Evolutionary conservation across 2,329 filamentous ascomycete species (phyloP).

Genomic region (Aspergillus neotritici): DNA sequence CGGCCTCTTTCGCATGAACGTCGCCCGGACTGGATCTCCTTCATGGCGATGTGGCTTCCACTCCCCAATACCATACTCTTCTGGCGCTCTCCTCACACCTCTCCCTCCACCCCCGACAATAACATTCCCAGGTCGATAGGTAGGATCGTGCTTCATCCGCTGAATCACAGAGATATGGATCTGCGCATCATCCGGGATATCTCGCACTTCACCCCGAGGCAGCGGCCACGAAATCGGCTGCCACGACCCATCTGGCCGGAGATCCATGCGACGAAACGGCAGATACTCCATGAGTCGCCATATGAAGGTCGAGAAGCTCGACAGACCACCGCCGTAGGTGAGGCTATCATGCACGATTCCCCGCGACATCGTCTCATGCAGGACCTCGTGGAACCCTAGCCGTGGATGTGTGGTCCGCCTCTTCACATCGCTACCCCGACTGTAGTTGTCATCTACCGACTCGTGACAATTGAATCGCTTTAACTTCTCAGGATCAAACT

Average conservation of each 20-base stretch:
- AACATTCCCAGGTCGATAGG: constrained; percentile 65
- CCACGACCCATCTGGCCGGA: constrained; percentile 52
- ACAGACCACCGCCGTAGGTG: constrained; percentile 53
- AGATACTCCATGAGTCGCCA: constrained; percentile 75
- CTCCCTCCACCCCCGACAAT: constrained; percentile 43
- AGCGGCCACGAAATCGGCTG: constrained; percentile 68
- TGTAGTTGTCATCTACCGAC: too few relatives aligned
- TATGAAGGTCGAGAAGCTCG: constrained; percentile 47
- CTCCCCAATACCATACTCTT: constrained; percentile 10
- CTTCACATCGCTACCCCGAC: too few relatives aligned
- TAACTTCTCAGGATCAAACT: constrained; percentile 48
- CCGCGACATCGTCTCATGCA: constrained; percentile 15
- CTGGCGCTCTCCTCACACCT: not conserved
- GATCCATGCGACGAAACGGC: constrained; percentile 68
- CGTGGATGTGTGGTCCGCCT: too few relatives aligned
- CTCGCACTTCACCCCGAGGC: constrained; percentile 65
- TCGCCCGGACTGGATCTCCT: constrained; percentile 13
- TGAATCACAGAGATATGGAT: constrained; percentile 66
- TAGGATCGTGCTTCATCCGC: constrained; percentile 56
- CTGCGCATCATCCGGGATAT: constrained; percentile 61
- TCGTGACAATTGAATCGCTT: constrained; percentile 2
- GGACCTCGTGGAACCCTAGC: not conserved
- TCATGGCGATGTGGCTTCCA: constrained; percentile 11
- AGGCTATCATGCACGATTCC: constrained; percentile 61
- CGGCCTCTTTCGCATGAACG: constrained; percentile 7